Base-by-base conservation (phyloP, 768 basidiomycete species). In the Artomyces pyxidatus region DNA sequence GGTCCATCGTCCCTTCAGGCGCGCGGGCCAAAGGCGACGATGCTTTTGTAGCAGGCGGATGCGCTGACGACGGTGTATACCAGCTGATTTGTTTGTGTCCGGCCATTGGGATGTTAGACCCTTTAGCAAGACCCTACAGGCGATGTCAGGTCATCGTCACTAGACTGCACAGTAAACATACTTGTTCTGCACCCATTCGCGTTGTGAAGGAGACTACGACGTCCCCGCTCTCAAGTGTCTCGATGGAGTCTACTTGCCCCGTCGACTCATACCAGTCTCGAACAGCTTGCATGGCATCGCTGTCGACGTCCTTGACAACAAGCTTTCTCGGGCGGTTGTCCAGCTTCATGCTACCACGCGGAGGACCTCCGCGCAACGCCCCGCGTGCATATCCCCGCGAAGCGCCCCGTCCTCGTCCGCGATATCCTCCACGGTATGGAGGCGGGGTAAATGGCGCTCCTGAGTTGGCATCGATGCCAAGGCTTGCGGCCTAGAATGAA, bases 321-420 rank as follows among this genome's bases (percentile, higher is more conserved):
- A 96, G 68, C 64, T 79, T 83, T 68, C 82, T 86, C 9, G 92
- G 87, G 16, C 92, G 80, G 60, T 93, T 91, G 64, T 96, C 92
- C 25, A 96, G 77, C 61, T 87, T 87, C 85, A 95, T 86, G 58
- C 82, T 90, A 9, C 73, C 70, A 37, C 84, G 76, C 9, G 81
- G 73, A 40, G 78, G 74, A 3, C 78, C 81, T 49, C 88, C 86
- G 39, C 88, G 78, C 54, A 76, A 71, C 8, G 71, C 73, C 37
- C 74, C 75, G 12, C 85, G 78, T 63, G 74, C 79, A 58, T 74
- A 83, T 12, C 77, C 68, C 40, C 88, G 65, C 0, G 63, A 66
- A 2, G 83, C 78, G 10, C 83, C 84, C 50, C 88, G 76, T 41
- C 85, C 84, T 23, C 83, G 77, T 9, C 68, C 73, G n/a, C 87